A percentile compares a stretch with the other conserved stretches of the same genome.
Evolutionary conservation across 2,329 filamentous ascomycete genomes (phyloP).

Genomic region (Capronia coronata): DNA sequence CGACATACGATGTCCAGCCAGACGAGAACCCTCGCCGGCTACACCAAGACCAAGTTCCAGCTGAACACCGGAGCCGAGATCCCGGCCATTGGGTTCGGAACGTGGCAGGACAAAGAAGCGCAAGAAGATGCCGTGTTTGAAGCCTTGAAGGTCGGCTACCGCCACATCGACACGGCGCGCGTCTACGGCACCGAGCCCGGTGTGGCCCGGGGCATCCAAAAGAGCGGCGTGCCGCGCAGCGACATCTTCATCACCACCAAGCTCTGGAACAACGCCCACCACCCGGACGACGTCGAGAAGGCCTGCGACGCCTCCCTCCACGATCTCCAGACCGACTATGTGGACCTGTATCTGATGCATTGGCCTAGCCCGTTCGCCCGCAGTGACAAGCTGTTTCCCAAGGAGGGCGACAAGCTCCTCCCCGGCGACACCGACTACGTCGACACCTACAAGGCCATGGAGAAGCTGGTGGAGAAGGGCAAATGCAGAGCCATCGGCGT

Average conservation of each 20-base stretch:
- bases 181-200: constrained; percentile 60
- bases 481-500: constrained; percentile 48
- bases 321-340: constrained; percentile 58
- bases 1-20: constrained; percentile 14
- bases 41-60: constrained; percentile 19
- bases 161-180: constrained; percentile 39
- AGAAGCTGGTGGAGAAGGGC: constrained; percentile 37
- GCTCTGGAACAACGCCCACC: constrained; percentile 59
- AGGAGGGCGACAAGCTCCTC: constrained; percentile 39
- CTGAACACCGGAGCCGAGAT: constrained; percentile 46
- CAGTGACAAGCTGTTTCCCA: constrained; percentile 44
- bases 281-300: constrained; percentile 55
- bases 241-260: constrained; percentile 63
- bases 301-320: constrained; percentile 57
- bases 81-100: constrained; percentile 48
- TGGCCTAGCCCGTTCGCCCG: constrained; percentile 53
- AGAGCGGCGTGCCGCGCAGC: constrained; percentile 57
- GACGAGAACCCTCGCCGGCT: constrained; percentile 17
- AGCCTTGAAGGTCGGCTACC: constrained; percentile 35
- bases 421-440: constrained; percentile 44
- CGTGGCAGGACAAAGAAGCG: constrained; percentile 46
- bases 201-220: constrained; percentile 58
- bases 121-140: constrained; percentile 46
- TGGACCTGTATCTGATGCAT: constrained; percentile 66
- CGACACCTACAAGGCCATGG: constrained; percentile 49